phyloP scores from a whole-genome alignment of 2,329 filamentous ascomycete species.

The Lecanoromycetidae sp. region DNA sequence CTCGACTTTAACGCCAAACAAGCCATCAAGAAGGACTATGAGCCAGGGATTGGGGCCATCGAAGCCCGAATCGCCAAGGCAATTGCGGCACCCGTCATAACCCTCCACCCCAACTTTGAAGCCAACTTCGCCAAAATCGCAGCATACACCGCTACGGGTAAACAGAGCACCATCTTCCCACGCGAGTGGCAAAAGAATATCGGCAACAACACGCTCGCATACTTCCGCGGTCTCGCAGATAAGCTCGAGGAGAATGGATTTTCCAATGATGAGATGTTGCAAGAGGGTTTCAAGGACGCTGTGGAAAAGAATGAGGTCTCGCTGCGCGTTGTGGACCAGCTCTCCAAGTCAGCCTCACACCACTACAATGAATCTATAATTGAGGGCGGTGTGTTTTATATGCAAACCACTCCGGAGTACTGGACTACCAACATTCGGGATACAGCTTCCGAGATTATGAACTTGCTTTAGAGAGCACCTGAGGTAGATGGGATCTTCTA shows the following conservation, averaged over 20 bases:
- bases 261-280: constrained; percentile 32
- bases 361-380: constrained; percentile 38
- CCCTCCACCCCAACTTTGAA: constrained; percentile 34
- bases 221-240: constrained; percentile 12
- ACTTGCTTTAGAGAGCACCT: not conserved
- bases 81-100: constrained; percentile 22
- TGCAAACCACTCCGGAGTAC: constrained; percentile 34
- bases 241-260: constrained; percentile 24
- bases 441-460: not conserved
- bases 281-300: constrained; percentile 38
- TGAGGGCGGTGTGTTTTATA: constrained; percentile 38
- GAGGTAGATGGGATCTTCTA: too few relatives aligned
- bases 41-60: constrained; percentile 31
- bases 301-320: constrained; percentile 33
- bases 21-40: constrained; percentile 35
- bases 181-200: constrained; percentile 36
- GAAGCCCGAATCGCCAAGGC: constrained; percentile 28
- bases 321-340: constrained; percentile 38
- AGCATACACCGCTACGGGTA: constrained; percentile 4
- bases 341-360: constrained; percentile 30
- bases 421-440: constrained; percentile 31
- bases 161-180: constrained; percentile 22
- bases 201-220: constrained; percentile 30
- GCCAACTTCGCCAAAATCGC: constrained; percentile 34
- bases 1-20: constrained; percentile 36